Evolutionary conservation across 495 filamentous ascomycete genomes (phyloP).

Genomic region (Coniosporium apollinis): DNA sequence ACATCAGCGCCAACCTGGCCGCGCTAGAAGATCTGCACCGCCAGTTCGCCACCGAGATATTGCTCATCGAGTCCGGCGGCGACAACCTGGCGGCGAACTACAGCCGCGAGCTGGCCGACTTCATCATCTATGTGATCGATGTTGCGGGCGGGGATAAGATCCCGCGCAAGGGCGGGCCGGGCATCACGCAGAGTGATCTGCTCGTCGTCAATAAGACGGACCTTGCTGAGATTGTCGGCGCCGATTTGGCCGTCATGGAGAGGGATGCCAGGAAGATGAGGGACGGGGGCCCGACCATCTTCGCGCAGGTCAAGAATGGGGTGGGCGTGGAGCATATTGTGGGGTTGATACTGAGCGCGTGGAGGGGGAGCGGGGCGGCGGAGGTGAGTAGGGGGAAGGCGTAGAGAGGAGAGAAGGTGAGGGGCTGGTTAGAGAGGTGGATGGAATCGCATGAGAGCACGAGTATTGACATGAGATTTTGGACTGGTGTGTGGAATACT

Average conservation of each 20-base stretch:
- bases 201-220: constrained; percentile 94
- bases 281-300: constrained; percentile 91
- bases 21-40: constrained; percentile 75
- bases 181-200: constrained; percentile 88
- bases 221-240: constrained; percentile 77
- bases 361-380: constrained; percentile 71
- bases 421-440: too few relatives aligned
- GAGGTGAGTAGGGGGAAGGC: too few relatives aligned
- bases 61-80: constrained; percentile 87
- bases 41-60: constrained; percentile 52
- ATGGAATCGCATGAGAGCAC: too few relatives aligned
- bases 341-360: constrained; percentile 75
- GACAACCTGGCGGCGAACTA: constrained; percentile 98
- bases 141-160: constrained; percentile 96
- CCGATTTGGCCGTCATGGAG: constrained; percentile 89
- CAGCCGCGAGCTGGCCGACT: constrained; percentile 81
- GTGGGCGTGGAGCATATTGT: constrained; percentile 73
- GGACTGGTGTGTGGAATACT: too few relatives aligned
- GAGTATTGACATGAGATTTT: too few relatives aligned
- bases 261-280: constrained; percentile 80
- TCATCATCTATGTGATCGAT: constrained; percentile 96
- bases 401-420: too few relatives aligned
- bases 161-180: constrained; percentile 86
- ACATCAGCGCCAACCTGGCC: constrained; percentile 84
- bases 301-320: constrained; percentile 89